These are phyloP conservation scores for Xylaria sp. DNA, from an alignment of 2,329 filamentous ascomycete species.

Conservation along the genomic window DNA sequence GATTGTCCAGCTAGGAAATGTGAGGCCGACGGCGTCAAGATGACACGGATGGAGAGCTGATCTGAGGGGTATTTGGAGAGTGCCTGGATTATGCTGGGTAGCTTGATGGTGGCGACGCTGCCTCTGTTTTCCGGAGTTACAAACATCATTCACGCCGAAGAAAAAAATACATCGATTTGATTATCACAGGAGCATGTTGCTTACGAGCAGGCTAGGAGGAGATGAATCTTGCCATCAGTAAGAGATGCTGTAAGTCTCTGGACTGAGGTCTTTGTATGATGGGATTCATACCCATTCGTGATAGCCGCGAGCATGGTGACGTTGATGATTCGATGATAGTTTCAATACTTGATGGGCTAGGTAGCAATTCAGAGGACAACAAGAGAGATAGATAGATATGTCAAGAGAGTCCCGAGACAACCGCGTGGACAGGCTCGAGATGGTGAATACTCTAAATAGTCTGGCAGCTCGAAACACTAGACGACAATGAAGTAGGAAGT, in stretches of 20 bases:
- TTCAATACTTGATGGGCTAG: not conserved
- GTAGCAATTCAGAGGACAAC: not conserved
- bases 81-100: constrained; percentile 68
- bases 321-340: not conserved
- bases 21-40: constrained; percentile 76
- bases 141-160: not conserved
- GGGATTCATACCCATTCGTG: constrained; percentile 35
- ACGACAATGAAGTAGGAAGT: not conserved
- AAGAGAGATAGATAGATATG: not conserved
- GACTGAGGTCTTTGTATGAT: constrained; percentile 36
- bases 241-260: constrained; percentile 41
- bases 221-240: constrained; percentile 60
- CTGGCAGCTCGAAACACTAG: not conserved
- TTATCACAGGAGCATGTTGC: constrained; percentile 8
- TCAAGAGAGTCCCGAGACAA: too few relatives aligned
- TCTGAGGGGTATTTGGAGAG: constrained; percentile 51
- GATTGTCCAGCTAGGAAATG: constrained; percentile 80
- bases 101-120: constrained; percentile 88
- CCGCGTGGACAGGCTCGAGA: not conserved
- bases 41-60: constrained; percentile 77
- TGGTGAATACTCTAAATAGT: not conserved
- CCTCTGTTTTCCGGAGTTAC: constrained; percentile 41
- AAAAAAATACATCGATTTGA: not conserved
- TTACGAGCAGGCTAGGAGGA: constrained; percentile 66
- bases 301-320: constrained; percentile 37